Evolutionary conservation across 2,329 filamentous ascomycete species (phyloP).

Genomic region (Sarocladium oryzae): DNA sequence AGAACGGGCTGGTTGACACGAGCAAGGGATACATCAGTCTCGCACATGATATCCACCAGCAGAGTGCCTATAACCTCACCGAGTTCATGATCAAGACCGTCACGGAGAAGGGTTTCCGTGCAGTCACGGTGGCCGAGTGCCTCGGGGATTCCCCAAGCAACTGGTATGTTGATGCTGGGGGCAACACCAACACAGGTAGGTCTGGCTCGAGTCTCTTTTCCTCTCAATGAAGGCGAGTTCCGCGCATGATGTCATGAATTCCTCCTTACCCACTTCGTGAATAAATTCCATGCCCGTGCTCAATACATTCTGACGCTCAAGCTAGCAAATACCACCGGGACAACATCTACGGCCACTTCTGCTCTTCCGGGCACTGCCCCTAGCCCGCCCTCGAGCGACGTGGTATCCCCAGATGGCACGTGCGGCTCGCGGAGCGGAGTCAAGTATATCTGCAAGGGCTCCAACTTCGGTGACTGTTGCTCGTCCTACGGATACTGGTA

Average conservation of each 20-base stretch:
- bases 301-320: too few species aligned
- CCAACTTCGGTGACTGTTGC: conserved; percentile 31
- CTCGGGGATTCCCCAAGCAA: conserved; percentile 42
- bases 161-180: conserved; percentile 37
- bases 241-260: too few species aligned
- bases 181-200: background rate
- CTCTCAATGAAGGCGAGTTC: too few species aligned
- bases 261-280: too few species aligned
- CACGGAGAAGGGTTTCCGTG: conserved; percentile 33
- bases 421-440: conserved; percentile 8
- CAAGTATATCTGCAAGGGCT: conserved; percentile 29
- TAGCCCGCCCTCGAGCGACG: too few species aligned
- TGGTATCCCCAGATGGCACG: conserved; percentile 8
- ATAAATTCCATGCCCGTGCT: too few species aligned
- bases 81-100: conserved; percentile 37
- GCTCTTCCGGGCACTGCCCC: too few species aligned
- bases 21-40: conserved; percentile 42
- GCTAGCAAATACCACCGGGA: too few species aligned
- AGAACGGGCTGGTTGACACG: conserved; percentile 20
- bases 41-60: conserved; percentile 44
- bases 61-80: conserved; percentile 36
- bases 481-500: conserved; percentile 35
- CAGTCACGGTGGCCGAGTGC: conserved; percentile 52
- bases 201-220: background rate
- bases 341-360: too few species aligned